Evolutionary conservation across 1,139 yeast species (phyloP), one percentile per base, ranked within the genome.

Genomic region (Taiozyma sp.): DNA sequence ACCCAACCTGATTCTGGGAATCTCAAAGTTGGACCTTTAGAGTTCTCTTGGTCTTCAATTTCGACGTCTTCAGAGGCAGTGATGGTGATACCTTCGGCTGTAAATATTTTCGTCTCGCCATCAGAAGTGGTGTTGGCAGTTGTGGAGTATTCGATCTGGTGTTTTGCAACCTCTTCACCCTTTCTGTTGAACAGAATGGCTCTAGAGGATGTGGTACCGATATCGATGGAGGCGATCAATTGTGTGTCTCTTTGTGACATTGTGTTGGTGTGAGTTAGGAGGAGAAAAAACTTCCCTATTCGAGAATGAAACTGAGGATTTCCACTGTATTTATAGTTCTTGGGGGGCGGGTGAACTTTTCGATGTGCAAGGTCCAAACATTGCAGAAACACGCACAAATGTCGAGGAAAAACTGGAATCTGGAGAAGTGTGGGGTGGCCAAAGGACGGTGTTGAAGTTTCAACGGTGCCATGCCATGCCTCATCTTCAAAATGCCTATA

Each of bases 181-280:
- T 74, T 73, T 56, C 78, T 79, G 61, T 82, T 76, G 71, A 91
- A 91, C 49, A 89, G 74, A 54, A 91, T 90, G 47, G 89, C 93
- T 61, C 98, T 77, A n/a, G 97, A 88, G 24, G 96, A 88, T 2
- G 98, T 91, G 44, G 98, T 90, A 44, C 98, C 98, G 49, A 89
- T 89, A 67, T 90, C 97, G 49, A 90, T 83, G 52, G 96, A 75
- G 28, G 86, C 89, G 47, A 85, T 74, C 50, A 83, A 70, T 45
- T 55, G 50, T 6, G 56, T 53, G 43, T 60, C 62, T 62, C 63
- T 62, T 51, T 53, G 47, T 21, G 59, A 47, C 61, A 57, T 57
- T 52, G 19, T 44, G 45, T 29, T 16, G 19, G 28, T 44, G 24
- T 7, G 24, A 11, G 41, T 5, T 3, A 10, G n/a, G 13, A 14